A percentile compares a stretch with the other conserved stretches of the same genome.
Conservation (phyloP, 306 rosid genomes). For the Fagus sylvatica region DNA sequence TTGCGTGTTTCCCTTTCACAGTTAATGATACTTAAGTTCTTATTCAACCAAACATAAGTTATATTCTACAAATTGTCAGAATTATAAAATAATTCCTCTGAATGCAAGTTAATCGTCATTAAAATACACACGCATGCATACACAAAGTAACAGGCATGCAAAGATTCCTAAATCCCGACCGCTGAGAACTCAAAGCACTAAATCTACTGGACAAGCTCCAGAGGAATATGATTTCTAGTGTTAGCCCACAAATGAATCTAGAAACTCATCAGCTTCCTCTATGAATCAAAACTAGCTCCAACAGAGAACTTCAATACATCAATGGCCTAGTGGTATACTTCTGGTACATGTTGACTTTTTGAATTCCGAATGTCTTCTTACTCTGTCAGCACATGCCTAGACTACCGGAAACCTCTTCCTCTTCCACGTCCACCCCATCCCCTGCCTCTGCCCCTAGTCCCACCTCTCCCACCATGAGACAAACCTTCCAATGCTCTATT, state of each 20-base stretch:
- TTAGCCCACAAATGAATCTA: constrained; percentile 22
- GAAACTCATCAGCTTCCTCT: constrained; percentile 24
- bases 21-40: background rate
- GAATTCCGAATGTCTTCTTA: constrained; percentile 22
- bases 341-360: constrained; percentile 21
- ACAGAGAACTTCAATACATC: constrained; percentile 46
- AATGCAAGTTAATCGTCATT: constrained; percentile 4
- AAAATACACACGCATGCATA: constrained; percentile 1
- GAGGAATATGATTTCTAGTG: constrained; percentile 10
- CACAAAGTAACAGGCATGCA: constrained; percentile 5
- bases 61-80: constrained; percentile 9
- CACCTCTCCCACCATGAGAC: constrained; percentile 71
- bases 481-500: constrained; percentile 86
- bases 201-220: constrained; percentile 14
- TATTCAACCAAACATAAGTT: background rate
- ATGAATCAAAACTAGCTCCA: constrained; percentile 48
- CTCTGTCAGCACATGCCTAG: constrained; percentile 5
- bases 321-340: constrained; percentile 33
- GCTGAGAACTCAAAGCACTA: constrained; percentile 7
- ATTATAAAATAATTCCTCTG: background rate
- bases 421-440: constrained; percentile 74
- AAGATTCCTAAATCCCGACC: background rate
- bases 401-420: constrained; percentile 68
- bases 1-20: no score
- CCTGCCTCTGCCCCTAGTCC: constrained; percentile 62